Percentiles rank a stretch among this genome's conserved stretches.
These are phyloP conservation scores for Pseudonitzschia pungens DNA, from an alignment of 108 stramenopile genomes.

Conservation along the genomic window DNA sequence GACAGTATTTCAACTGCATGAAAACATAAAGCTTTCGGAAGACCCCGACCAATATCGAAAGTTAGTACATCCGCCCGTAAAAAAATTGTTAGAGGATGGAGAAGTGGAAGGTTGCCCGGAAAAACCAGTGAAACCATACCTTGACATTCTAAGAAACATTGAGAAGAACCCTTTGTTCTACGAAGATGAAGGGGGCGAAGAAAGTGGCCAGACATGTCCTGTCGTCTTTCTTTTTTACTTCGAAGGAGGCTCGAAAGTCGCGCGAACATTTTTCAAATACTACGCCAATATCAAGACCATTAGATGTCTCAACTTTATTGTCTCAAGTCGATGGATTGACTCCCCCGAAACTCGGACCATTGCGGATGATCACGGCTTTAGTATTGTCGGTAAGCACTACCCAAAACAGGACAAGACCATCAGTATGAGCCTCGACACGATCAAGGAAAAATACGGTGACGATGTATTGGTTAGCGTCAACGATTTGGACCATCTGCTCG, in stretches of 20 bases:
- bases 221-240: conserved; percentile 5
- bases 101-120: background rate
- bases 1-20: background rate
- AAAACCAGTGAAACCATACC: conserved; percentile 1
- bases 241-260: conserved; percentile 5
- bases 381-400: background rate
- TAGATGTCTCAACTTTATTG: conserved; percentile 8
- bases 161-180: background rate
- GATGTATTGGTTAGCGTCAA: conserved; percentile 8
- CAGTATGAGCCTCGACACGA: background rate
- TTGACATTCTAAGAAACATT: background rate
- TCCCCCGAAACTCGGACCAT: background rate
- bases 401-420: conserved; percentile 10
- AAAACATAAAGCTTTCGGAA: background rate
- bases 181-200: background rate
- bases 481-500: conserved; percentile 12
- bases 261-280: background rate
- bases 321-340: background rate
- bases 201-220: background rate
- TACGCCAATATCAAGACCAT: conserved; percentile 1
- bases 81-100: background rate
- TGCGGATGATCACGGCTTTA: background rate
- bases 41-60: conserved; percentile 1
- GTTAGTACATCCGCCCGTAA: background rate
- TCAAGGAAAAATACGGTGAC: conserved; percentile 2